phyloP scores from a whole-genome alignment of 441 rosid genomes.

The Daphne laureola region DNA sequence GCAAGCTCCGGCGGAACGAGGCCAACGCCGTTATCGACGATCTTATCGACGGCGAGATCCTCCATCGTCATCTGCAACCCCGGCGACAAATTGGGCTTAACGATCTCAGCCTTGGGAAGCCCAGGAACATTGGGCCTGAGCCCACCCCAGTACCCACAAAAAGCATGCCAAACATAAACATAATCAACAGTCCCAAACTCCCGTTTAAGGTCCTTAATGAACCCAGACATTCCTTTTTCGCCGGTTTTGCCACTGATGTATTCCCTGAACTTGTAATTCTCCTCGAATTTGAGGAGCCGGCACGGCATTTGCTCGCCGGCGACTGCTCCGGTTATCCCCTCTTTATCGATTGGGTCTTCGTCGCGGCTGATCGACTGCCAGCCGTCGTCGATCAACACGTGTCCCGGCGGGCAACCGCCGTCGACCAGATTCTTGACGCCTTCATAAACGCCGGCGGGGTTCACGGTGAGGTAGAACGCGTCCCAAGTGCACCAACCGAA shows the following conservation, averaged over 20 bases:
- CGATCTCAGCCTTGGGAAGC: slow-evolving; percentile 36
- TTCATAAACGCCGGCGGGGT: slow-evolving; percentile 69
- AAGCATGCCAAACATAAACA: slow-evolving; percentile 91
- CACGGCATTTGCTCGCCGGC: slow-evolving; percentile 99
- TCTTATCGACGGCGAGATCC: slow-evolving; percentile 91
- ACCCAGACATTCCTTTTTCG: slow-evolving; percentile 59
- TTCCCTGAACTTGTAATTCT: slow-evolving; percentile 73
- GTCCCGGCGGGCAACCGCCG: slow-evolving; percentile 91
- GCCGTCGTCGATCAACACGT: slow-evolving; percentile 83
- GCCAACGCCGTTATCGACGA: slow-evolving; percentile 57
- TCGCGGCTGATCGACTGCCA: slow-evolving; percentile 88
- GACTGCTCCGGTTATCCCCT: slow-evolving; percentile 57
- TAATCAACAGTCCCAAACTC: slow-evolving; percentile 64
- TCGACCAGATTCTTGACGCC: slow-evolving; percentile 67
- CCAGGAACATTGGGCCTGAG: slow-evolving; percentile 62
- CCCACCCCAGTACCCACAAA: slow-evolving; percentile 96
- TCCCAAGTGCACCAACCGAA: slow-evolving; percentile 99
- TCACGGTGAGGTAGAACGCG: slow-evolving; percentile 71
- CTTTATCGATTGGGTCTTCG: slow-evolving; percentile 53
- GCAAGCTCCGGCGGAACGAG: slow-evolving; percentile 58
- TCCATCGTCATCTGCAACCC: slow-evolving; percentile 70
- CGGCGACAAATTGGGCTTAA: slow-evolving; percentile 48
- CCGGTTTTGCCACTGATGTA: slow-evolving; percentile 39
- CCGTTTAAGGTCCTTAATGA: slow-evolving; percentile 69
- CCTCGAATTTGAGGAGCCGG: slow-evolving; percentile 64